Conservation (phyloP, 2,329 filamentous ascomycete species). For the Colletotrichum theobromicola region DNA sequence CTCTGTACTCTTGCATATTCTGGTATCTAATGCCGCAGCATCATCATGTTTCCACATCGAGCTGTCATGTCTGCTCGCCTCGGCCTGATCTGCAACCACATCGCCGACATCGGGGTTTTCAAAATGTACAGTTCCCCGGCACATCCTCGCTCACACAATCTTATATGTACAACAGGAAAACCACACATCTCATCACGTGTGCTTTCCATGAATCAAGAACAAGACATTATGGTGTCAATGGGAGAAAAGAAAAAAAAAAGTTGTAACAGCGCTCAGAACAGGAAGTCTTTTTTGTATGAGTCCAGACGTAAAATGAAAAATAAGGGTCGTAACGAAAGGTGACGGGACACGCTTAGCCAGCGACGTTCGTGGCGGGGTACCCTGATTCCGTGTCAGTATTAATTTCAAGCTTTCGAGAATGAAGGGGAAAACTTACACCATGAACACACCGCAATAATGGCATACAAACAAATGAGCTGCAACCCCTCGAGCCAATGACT, state of each 20-base stretch:
- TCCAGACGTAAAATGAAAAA: not conserved
- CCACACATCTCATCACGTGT: too few species aligned
- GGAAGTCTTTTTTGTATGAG: not conserved
- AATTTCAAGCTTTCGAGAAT: accelerated
- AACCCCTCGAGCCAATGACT: conserved; percentile 84
- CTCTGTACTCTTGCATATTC: not conserved
- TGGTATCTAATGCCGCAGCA: not conserved
- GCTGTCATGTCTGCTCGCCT: not conserved
- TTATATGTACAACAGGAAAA: not conserved
- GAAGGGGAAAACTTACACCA: conserved; percentile 55
- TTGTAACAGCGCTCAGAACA: not conserved
- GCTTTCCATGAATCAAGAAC: not conserved
- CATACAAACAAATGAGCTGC: conserved; percentile 76
- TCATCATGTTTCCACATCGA: not conserved
- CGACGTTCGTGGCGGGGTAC: conserved; percentile 15
- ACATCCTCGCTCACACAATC: not conserved
- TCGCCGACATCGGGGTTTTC: not conserved
- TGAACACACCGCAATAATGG: conserved; percentile 76
- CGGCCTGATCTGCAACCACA: not conserved
- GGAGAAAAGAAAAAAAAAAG: not conserved
- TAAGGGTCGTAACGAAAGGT: not conserved
- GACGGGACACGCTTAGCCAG: not conserved
- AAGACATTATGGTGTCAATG: conserved; percentile 16
- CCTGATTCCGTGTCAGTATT: not conserved
- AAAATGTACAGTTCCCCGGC: not conserved